These are phyloP conservation scores for Eucalyptus dawsonii DNA, from an alignment of 345 rosid species.

Conservation along the genomic window DNA sequence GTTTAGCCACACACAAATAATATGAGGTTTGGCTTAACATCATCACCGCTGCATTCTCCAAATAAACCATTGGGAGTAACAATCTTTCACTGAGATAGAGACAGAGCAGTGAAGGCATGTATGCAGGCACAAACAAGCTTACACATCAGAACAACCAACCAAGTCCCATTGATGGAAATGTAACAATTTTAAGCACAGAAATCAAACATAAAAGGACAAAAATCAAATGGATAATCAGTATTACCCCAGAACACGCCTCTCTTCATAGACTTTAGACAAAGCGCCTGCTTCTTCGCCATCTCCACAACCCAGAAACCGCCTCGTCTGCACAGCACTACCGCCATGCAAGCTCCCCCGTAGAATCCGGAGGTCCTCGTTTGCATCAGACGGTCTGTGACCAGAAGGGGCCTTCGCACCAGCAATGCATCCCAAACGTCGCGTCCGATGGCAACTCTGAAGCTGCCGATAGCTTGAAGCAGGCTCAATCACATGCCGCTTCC, in stretches of 20 bases:
- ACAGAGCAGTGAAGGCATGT: neutral
- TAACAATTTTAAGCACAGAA: neutral
- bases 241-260: constrained; percentile 77
- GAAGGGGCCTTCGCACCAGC: constrained; percentile 15
- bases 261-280: constrained; percentile 78
- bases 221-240: neutral
- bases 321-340: constrained; percentile 18
- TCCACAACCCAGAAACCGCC: constrained; percentile 85
- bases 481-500: constrained; percentile 8
- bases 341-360: neutral
- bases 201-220: neutral
- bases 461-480: neutral
- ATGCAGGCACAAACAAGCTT: neutral
- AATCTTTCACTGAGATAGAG: neutral
- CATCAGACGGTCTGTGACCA: neutral
- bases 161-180: neutral
- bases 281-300: constrained; percentile 83
- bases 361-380: neutral
- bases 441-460: constrained; percentile 6
- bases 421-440: constrained; percentile 23
- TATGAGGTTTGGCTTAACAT: neutral
- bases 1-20: neutral
- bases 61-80: neutral
- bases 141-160: neutral
- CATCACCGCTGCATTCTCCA: neutral